Evolutionary conservation across 228 moss, liverwort and hornwort species (phyloP), one percentile per base, ranked within the genome.

Genomic region (Sphagnum magellanicum): DNA sequence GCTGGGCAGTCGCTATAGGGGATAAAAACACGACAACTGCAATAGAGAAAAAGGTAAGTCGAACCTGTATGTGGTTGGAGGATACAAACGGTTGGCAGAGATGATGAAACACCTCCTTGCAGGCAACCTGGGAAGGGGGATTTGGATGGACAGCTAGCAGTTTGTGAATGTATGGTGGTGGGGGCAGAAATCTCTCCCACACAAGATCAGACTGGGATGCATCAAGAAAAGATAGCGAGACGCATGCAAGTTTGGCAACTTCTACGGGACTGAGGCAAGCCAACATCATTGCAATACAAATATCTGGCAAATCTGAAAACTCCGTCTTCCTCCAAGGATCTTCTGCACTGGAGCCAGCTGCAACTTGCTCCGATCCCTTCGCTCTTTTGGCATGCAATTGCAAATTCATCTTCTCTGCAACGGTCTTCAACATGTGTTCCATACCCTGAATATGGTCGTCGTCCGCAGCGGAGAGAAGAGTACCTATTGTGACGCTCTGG

Each of bases 101-200:
- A 63, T 73, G 70, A 4, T 57, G 61, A 64, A 76, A 89, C 63
- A 50, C 67, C 72, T 83, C 86, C 61, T 76, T 85, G 10, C 69
- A 71, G 6, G 68, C 72, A 50, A 73, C 67, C n/a, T 67, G 46
- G 47, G 72, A 53, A 48, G 64, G 74, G 63, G 64, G 53, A 51
- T 72, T 75, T 49, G 1, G 5, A 32, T 32, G 32, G 32, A 32
- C 32, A 32, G 32, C 1, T 58, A 72, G 51, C 70, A 16, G 6
- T 52, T 65, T 10, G 76, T 66, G 10, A 76, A 73, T 65, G 68
- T 70, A 6, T 60, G 4, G 59, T 75, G 68, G 63, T 51, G 72
- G 70, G 10, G 78, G 78, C 59, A 87, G 49, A 67, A 81, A 50
- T 7, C 57, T 70, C 50, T 73, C 79, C 87, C 87, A 89, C 7